Conservation (phyloP, 805 yeast genomes). For the Saccharomycopsis schoenii region DNA sequence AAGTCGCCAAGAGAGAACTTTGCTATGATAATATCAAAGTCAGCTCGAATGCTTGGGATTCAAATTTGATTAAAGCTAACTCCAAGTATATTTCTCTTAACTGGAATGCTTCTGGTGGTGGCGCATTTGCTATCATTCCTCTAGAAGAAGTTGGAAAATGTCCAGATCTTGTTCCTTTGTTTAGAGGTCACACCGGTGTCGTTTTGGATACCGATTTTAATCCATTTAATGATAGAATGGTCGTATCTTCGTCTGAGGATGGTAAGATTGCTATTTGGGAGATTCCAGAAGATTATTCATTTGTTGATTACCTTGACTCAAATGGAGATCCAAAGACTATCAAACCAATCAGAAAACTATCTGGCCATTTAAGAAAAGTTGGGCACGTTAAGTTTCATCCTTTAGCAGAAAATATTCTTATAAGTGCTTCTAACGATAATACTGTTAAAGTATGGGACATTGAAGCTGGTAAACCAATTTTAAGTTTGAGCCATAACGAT, state of each 20-base stretch:
- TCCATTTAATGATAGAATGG: slow-evolving; percentile 70
- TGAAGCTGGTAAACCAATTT: slow-evolving; percentile 57
- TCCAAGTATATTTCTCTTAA: slow-evolving; percentile 79
- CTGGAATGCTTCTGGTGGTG: slow-evolving; percentile 96
- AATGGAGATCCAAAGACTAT: slow-evolving; percentile 59
- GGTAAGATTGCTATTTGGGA: slow-evolving; percentile 79
- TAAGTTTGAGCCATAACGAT: slow-evolving; percentile 78
- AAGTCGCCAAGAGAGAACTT: slow-evolving; percentile 48
- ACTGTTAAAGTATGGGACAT: slow-evolving; percentile 88
- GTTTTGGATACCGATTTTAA: slow-evolving; percentile 93
- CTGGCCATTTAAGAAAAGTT: slow-evolving; percentile 90
- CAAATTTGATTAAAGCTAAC: slow-evolving; percentile 78
- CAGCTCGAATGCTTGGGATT: slow-evolving; percentile 93
- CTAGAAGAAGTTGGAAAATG: slow-evolving; percentile 78
- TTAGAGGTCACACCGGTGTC: slow-evolving; percentile 92
- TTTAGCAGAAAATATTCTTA: slow-evolving; percentile 73
- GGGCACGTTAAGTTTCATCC: slow-evolving; percentile 92
- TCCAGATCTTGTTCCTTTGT: slow-evolving; percentile 87
- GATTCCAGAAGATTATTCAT: slow-evolving; percentile 73
- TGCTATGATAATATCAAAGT: slow-evolving; percentile 46
- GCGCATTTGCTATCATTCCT: slow-evolving; percentile 94
- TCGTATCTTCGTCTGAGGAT: slow-evolving; percentile 78
- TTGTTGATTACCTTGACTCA: slow-evolving; percentile 45
- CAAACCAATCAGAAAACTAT: slow-evolving; percentile 54
- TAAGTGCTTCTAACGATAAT: slow-evolving; percentile 85